Evolutionary conservation across 345 rosid species (phyloP).

Genomic region (Lumnitzera racemosa): DNA sequence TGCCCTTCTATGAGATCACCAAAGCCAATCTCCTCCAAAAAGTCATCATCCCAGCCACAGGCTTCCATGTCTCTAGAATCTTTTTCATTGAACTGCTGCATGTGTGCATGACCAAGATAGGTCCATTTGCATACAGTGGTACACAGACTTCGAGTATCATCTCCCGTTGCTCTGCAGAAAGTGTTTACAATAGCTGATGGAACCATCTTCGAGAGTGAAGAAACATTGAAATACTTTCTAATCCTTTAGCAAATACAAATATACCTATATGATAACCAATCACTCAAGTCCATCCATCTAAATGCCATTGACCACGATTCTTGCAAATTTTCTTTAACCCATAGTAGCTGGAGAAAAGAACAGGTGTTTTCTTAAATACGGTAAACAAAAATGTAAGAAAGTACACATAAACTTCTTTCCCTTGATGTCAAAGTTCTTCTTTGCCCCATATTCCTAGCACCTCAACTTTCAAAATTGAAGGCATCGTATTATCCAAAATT

Average conservation of each 20-base stretch:
- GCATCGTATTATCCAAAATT: no score
- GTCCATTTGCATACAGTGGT: slow-evolving; percentile 97
- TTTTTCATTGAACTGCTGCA: slow-evolving; percentile 65
- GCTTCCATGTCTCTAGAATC: slow-evolving; percentile 92
- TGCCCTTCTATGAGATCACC: slow-evolving; percentile 89
- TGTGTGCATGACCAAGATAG: slow-evolving; percentile 99
- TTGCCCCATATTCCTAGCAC: no score
- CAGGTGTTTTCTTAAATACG: not conserved
- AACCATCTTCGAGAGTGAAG: not conserved
- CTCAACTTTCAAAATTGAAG: no score
- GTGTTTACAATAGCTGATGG: slow-evolving; percentile 7
- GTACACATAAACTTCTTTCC: not conserved
- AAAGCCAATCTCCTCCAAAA: slow-evolving; percentile 99
- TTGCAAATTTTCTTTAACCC: slow-evolving; percentile 93
- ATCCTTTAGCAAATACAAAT: slow-evolving; percentile 2
- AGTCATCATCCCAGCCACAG: slow-evolving; percentile 98
- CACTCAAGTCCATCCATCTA: slow-evolving; percentile 99
- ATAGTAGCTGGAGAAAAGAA: slow-evolving; percentile 61
- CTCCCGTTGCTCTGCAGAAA: slow-evolving; percentile 77
- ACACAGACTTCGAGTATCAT: slow-evolving; percentile 94
- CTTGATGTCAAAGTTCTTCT: no score
- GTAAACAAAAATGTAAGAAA: not conserved
- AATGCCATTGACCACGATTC: slow-evolving; percentile 96
- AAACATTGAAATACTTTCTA: not conserved
- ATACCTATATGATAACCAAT: slow-evolving; percentile 92